Evolutionary conservation across 306 rosid species (phyloP).

Genomic region (Acacia crassicarpa): DNA sequence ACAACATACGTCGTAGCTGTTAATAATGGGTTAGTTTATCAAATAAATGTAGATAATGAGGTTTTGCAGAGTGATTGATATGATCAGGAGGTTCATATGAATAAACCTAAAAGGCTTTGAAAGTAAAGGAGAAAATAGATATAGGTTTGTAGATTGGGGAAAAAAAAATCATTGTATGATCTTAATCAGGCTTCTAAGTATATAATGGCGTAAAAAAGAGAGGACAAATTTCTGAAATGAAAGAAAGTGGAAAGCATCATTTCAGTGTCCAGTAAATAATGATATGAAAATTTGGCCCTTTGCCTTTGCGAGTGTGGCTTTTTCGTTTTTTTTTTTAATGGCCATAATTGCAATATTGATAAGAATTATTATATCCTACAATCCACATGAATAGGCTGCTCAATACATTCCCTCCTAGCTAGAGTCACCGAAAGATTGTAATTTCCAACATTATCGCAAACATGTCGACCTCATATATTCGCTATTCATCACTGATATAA

Average conservation of each 20-base stretch:
- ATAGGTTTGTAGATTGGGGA: too few species aligned
- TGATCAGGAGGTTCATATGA: too few species aligned
- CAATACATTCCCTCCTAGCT: not conserved
- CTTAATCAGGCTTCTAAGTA: too few species aligned
- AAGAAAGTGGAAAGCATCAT: not conserved
- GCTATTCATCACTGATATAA: too few species aligned
- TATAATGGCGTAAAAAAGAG: not conserved
- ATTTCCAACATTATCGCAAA: slow-evolving; percentile 19
- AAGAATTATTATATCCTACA: not conserved
- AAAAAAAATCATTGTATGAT: too few species aligned
- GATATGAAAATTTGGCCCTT: not conserved
- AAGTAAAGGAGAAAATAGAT: too few species aligned
- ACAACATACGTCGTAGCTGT: too few species aligned
- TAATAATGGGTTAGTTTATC: too few species aligned
- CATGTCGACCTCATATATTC: slow-evolving; percentile 9
- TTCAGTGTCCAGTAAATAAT: too few species aligned
- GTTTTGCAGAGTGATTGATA: too few species aligned
- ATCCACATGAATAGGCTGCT: not conserved
- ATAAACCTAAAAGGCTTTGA: too few species aligned
- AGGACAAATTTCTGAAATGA: not conserved
- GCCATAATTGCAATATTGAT: slow-evolving; percentile 1
- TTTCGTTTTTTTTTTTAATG: not conserved
- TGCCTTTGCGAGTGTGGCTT: not conserved
- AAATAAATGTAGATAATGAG: too few species aligned
- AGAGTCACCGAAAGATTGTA: not conserved